Evolutionary conservation across 495 filamentous ascomycete genomes (phyloP), one percentile per base, ranked within the genome.

Genomic region (Aspergillus panamensis): DNA sequence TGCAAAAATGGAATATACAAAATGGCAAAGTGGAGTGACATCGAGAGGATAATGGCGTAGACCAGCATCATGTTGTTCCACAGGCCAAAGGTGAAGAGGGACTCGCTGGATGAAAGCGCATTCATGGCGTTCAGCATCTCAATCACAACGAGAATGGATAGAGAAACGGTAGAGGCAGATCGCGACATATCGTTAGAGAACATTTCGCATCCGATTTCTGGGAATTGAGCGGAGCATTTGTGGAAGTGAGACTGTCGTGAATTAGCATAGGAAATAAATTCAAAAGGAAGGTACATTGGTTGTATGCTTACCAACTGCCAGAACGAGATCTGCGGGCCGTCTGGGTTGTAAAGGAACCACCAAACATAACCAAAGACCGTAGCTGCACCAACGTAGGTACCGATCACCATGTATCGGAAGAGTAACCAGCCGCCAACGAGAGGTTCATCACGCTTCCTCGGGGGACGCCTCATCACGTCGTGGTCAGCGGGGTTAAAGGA

Each of bases 91-190:
- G 94, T 97, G 31, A 99, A 74, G 3, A 99, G 86, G 6, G 90
- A 96, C 73, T 97, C 95, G 73, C 89, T 93, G 8, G 90, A 95
- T 14, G 92, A 96, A 14, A 99, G 82, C 1, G 94, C 94, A 70
- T 99, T 99, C 90, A 99, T 96, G 57, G 95, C 95, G 74, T 99
- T 99, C 63, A 99, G 79, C 95, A 99, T 99, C 80, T 99, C 95
- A 68, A 99, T 97, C 59, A 96, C 91, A 30, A 99, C 95, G 25
- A 99, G 82, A 68, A 88, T 88, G 21, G 82, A 95, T 35, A 99
- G 83, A 16, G 91, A 96, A 31, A 97, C 84, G 6, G 95, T 99
- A n/a, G 93, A 97, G 4, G 91, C 95, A 19, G 92, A 85, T 71
- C 91, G 94, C 58, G 91, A 82, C 83, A 90, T 89, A 60, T 94